A percentile compares a stretch with the other conserved stretches of the same genome.
These are phyloP conservation scores for Crotalaria pallida DNA, from an alignment of 306 rosid species.

Conservation along the genomic window DNA sequence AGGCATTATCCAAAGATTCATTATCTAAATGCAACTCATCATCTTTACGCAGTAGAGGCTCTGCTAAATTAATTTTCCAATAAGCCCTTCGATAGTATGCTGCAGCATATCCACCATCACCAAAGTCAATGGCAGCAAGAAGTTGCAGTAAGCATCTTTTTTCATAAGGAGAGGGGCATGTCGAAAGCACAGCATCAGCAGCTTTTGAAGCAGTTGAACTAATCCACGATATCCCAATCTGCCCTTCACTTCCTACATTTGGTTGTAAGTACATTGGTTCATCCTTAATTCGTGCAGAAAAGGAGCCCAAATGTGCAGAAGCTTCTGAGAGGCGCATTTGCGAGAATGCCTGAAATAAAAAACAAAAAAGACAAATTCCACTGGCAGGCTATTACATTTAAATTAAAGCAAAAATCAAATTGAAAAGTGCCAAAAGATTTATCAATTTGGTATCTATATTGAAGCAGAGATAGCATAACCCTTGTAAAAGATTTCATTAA, in stretches of 20 bases:
- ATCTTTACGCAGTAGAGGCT: constrained; percentile 71
- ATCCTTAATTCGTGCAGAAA: constrained; percentile 88
- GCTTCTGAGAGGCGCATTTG: constrained; percentile 97
- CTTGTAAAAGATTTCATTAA: background rate
- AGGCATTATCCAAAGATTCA: constrained; percentile 77
- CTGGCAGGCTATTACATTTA: background rate
- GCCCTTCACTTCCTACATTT: constrained; percentile 66
- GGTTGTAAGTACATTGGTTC: constrained; percentile 49
- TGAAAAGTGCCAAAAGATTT: background rate
- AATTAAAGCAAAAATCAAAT: constrained; percentile 10
- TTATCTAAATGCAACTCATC: constrained; percentile 59
- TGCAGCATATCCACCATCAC: constrained; percentile 83
- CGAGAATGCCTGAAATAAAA: constrained; percentile 65
- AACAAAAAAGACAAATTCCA: background rate
- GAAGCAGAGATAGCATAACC: background rate
- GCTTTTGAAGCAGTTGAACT: constrained; percentile 84
- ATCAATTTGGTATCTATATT: background rate
- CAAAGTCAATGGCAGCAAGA: constrained; percentile 87
- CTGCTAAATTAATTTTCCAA: constrained; percentile 93
- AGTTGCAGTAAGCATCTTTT: constrained; percentile 92
- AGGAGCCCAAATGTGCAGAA: constrained; percentile 94
- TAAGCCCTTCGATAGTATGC: constrained; percentile 57
- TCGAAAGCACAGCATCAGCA: constrained; percentile 84
- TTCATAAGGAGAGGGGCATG: constrained; percentile 92
- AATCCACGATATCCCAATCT: constrained; percentile 74